These are phyloP conservation scores for Calonectria honghensis DNA, from an alignment of 2,329 filamentous ascomycete species.

Conservation along the genomic window DNA sequence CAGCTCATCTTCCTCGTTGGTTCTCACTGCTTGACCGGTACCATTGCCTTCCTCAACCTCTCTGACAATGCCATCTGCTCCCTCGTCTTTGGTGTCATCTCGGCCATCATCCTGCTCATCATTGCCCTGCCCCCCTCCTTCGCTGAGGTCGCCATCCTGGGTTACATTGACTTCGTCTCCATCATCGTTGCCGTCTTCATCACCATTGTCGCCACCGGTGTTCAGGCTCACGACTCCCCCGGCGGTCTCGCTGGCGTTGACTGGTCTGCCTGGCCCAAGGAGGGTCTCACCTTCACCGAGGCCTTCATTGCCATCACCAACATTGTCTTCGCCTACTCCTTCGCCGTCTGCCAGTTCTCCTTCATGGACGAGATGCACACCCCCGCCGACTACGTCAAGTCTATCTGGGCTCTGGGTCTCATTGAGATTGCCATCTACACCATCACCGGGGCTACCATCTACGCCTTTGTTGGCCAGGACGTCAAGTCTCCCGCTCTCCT, in stretches of 20 bases:
- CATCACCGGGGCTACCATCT: constrained; percentile 78
- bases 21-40: constrained; percentile 78
- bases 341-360: constrained; percentile 36
- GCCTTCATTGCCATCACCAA: constrained; percentile 76
- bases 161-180: constrained; percentile 70
- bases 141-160: constrained; percentile 57
- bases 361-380: constrained; percentile 43
- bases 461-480: constrained; percentile 76
- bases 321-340: constrained; percentile 57
- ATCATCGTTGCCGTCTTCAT: constrained; percentile 72
- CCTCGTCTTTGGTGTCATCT: constrained; percentile 60
- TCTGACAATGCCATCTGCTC: constrained; percentile 55
- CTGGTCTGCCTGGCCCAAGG: constrained; percentile 62
- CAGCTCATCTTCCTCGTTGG: constrained; percentile 80
- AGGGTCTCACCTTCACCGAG: constrained; percentile 65
- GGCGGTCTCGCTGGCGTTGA: constrained; percentile 11
- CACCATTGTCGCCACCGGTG: constrained; percentile 36
- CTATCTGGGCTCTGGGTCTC: constrained; percentile 74
- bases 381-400: constrained; percentile 65
- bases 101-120: constrained; percentile 61
- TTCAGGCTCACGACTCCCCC: constrained; percentile 3
- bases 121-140: constrained; percentile 64
- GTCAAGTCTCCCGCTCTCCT: constrained; percentile 79
- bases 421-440: constrained; percentile 78
- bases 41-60: constrained; percentile 72